Evolutionary conservation across 2,329 filamentous ascomycete species (phyloP), one percentile per base, ranked within the genome.

Genomic region (Claviceps citrina): DNA sequence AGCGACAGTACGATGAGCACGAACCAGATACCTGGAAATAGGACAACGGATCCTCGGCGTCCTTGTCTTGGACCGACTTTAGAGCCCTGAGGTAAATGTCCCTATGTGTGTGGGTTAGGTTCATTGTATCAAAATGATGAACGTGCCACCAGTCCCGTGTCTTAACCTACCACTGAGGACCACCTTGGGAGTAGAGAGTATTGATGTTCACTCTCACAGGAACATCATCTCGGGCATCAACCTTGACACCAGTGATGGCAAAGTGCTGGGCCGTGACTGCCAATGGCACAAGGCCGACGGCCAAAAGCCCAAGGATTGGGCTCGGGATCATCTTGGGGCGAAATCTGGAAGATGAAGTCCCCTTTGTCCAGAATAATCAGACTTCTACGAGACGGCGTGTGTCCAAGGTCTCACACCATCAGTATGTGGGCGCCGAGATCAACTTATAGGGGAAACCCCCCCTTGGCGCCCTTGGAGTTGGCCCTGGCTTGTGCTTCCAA

Each of bases 11-110:
- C 7, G n/a, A 8, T 32, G 12, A 18, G 31, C 12, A 42, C 52
- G 44, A 55, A 67, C 70, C 69, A 36, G 57, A 53, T 42, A 74
- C 53, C 40, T 68, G 62, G 47, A 70, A 73, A 50, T 64, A 73
- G 1, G 70, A 73, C 41, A 59, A 46, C 35, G 59, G 56, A 28
- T 72, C 60, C 5, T 54, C 50, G 39, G 65, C 54, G 42, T 62
- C 49, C 22, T 51, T 52, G 3, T 56, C 55, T 41, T 71, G 63
- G 45, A 73, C 57, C 18, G 58, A 54, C 27, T 54, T 51, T 15
- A 73, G 49, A 10, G 66, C 64, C 31, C 61, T 62, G 19, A 73
- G 57, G 46, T 68, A 69, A 5, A 73, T 58, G 36, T 72, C 65
- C 67, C 68, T 64, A 18, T 13, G 22, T 18, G 2, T 7, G 19